phyloP scores from a whole-genome alignment of 1,139 yeast genomes.

The Hyphopichia khmerensis region DNA sequence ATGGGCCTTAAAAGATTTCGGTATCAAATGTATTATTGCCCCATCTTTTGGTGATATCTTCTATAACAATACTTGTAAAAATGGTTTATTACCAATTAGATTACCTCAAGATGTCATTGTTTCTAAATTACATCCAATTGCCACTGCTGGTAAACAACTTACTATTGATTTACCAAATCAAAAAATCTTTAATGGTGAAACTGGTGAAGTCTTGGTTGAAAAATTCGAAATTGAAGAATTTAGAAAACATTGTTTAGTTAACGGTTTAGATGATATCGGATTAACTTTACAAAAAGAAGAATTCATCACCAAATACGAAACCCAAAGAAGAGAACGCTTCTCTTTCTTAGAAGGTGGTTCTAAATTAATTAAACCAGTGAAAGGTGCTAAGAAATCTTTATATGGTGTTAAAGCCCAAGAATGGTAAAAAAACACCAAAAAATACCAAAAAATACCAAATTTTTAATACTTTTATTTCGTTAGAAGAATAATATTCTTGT shows the following conservation, averaged over 20 bases:
- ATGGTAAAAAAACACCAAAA: constrained; percentile 48
- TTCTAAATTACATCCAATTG: constrained; percentile 74
- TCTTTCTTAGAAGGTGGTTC: constrained; percentile 92
- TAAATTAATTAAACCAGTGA: constrained; percentile 61
- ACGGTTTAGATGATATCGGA: constrained; percentile 96
- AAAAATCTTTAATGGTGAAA: constrained; percentile 63
- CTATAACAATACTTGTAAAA: constrained; percentile 94
- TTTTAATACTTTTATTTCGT: no score
- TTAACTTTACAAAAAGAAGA: constrained; percentile 89
- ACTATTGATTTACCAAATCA: constrained; percentile 86
- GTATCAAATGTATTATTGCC: constrained; percentile 92
- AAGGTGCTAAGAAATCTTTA: constrained; percentile 67
- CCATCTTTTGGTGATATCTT: constrained; percentile 98
- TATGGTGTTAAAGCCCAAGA: constrained; percentile 75
- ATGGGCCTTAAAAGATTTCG: constrained; percentile 98
- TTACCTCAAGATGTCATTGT: constrained; percentile 71
- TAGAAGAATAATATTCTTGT: no score
- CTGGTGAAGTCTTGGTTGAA: constrained; percentile 72
- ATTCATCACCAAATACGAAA: constrained; percentile 71
- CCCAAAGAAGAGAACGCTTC: constrained; percentile 68
- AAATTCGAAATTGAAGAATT: constrained; percentile 85
- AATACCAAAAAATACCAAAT: no score
- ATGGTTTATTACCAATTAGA: constrained; percentile 90
- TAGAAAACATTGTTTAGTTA: constrained; percentile 90
- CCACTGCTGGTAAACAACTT: constrained; percentile 66